Evolutionary conservation across 345 rosid species (phyloP).

Genomic region (Dovyalis caffra): DNA sequence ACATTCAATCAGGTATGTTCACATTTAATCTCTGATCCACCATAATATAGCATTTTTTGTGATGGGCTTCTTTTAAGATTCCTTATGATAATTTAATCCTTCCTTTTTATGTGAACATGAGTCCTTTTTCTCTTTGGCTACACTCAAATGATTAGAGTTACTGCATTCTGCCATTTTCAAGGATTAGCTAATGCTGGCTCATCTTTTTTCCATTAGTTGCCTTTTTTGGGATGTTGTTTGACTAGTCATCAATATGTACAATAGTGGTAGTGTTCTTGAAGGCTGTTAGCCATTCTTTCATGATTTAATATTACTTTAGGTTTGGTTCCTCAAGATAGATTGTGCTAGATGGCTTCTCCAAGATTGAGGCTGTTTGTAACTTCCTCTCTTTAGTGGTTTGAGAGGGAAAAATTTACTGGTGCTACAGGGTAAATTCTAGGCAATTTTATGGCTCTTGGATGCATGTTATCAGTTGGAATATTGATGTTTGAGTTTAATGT

Average conservation of each 20-base stretch:
- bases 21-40: neutral
- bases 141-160: too few species aligned
- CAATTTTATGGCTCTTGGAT: neutral
- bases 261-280: neutral
- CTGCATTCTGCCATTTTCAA: too few species aligned
- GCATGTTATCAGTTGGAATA: neutral
- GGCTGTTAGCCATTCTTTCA: neutral
- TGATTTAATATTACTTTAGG: neutral
- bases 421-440: neutral
- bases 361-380: neutral
- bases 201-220: neutral
- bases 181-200: too few species aligned
- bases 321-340: too few species aligned
- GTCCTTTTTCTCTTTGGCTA: too few species aligned
- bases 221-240: neutral
- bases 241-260: neutral
- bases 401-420: neutral
- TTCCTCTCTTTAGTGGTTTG: neutral
- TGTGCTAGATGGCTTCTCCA: too few species aligned
- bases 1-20: conserved; percentile 83
- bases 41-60: neutral
- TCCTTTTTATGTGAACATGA: too few species aligned
- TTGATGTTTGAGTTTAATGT: neutral
- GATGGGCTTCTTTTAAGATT: neutral
- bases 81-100: too few species aligned